Conservation (phyloP, 2,329 filamentous ascomycete species). For the Chrysosphaeria jannelii region DNA sequence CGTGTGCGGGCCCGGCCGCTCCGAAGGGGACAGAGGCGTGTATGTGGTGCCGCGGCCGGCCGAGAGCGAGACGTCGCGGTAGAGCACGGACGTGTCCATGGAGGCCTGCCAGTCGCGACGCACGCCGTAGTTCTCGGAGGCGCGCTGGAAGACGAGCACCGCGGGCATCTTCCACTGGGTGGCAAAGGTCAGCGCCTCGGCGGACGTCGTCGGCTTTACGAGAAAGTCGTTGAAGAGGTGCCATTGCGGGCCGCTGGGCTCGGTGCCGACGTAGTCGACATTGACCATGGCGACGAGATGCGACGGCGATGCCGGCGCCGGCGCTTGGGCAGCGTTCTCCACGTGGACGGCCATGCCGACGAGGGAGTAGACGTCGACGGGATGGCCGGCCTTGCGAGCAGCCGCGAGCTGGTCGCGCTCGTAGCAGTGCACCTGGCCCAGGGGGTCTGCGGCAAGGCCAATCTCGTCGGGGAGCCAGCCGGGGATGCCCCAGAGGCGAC, state of each 20-base stretch:
- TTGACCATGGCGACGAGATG: conserved; percentile 84
- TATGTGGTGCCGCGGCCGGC: conserved; percentile 23
- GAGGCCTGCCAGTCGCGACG: conserved; percentile 65
- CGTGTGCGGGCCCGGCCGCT: conserved; percentile 38
- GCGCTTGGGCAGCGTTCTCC: conserved; percentile 46
- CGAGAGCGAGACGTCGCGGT: conserved; percentile 24
- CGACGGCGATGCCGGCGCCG: conserved; percentile 34
- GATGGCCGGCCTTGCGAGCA: conserved; percentile 50
- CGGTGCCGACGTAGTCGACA: conserved; percentile 29
- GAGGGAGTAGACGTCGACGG: conserved; percentile 69
- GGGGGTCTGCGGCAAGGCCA: conserved; percentile 58
- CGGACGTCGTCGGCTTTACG: conserved; percentile 44
- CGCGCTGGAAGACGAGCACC: conserved; percentile 62
- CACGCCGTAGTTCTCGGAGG: conserved; percentile 49
- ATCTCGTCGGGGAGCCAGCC: conserved; percentile 88
- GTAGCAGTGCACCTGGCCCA: conserved; percentile 75
- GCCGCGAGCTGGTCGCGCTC: conserved; percentile 70
- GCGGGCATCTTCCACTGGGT: conserved; percentile 79
- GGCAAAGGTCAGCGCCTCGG: conserved; percentile 66
- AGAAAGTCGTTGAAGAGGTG: conserved; percentile 95
- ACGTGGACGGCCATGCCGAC: conserved; percentile 78
- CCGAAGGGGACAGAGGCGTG: conserved; percentile 22
- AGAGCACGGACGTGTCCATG: conserved; percentile 63
- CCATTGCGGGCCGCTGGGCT: conserved; percentile 30
- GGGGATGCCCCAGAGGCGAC: conserved; percentile 60